Base-by-base conservation (phyloP, 805 yeast species). In the Starmerella tilneyi region DNA sequence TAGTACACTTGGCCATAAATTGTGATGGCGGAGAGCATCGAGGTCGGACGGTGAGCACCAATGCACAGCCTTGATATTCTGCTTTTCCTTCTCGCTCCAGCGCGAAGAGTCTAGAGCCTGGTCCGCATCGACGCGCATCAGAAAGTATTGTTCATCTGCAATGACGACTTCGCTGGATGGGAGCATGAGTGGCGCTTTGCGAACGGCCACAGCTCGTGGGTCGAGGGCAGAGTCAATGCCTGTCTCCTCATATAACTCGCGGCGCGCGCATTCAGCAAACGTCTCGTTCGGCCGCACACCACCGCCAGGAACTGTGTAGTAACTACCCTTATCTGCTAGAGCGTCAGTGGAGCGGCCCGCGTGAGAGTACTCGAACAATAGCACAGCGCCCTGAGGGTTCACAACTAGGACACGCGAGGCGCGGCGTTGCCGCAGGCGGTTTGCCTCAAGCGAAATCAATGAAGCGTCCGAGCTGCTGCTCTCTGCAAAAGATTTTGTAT, bases 221-320 rank as follows among this genome's bases (percentile, higher is more conserved):
- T 23, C 19, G 6, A 46, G 6, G 3, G 27, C 20, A 13, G n/a
- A 20, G 12, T 26, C 21, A 15, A 52, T 26, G n/a, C 56, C 56
- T 2, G 56, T 52, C 29, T 52, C 56, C 36, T 52, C 56, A 19
- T 6, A n/a, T 21, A 52, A 43, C 29, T 52, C 56, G 31, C 56
- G 47, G 23, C 12, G 16, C 12, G 56, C 55, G 22, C 51, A 46
- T 15, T 26, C 44, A 17, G 7, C 45, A 31, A 43, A 52, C 20
- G 52, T 19, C 41, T 52, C 56, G 40, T 19, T 31, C 9, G 24
- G 20, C 9, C 24, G 19, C 9, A 31, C 45, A 26, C 36, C 22
- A 26, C 56, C 56, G 9, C 56, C 56, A 29, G 56, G 56, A 9
- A 43, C 26, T 9, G 55, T 46, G 41, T 26, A 51, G 44, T 51